These are phyloP conservation scores for Phlyctochytrium bullatum DNA, from an alignment of 192 early-diverging fungal species.

Conservation along the genomic window DNA sequence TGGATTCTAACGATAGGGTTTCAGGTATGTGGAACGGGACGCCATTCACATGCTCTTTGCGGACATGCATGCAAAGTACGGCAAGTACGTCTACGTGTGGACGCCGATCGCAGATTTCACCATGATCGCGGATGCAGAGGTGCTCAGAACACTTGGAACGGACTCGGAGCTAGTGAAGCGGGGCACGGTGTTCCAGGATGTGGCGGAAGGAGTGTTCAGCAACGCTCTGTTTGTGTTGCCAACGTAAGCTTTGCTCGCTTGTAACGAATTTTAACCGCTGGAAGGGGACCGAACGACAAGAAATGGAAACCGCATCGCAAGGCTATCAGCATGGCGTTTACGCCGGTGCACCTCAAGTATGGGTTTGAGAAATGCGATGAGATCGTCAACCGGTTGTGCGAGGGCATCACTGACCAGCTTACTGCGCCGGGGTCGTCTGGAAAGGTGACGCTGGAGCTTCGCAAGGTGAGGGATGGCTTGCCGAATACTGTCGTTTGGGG, in stretches of 20 bases:
- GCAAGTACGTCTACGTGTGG: neutral
- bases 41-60: neutral
- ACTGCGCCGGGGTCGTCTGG: no score
- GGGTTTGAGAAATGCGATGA: neutral
- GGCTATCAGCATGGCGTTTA: neutral
- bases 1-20: no score
- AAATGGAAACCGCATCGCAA: neutral
- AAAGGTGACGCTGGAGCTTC: no score
- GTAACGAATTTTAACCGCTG: neutral
- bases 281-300: neutral
- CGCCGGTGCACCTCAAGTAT: neutral
- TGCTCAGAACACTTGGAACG: no score
- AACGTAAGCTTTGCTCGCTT: neutral
- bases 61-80: neutral
- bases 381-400: neutral
- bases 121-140: neutral
- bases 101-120: neutral
- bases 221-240: neutral
- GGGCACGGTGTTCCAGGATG: no score
- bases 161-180: no score
- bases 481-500: no score
- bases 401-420: no score
- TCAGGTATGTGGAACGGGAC: neutral
- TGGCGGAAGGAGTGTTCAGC: no score
- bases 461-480: no score